These are phyloP conservation scores for Lolium rigidum DNA, from an alignment of 176 grass and related monocot genomes.

Conservation along the genomic window DNA sequence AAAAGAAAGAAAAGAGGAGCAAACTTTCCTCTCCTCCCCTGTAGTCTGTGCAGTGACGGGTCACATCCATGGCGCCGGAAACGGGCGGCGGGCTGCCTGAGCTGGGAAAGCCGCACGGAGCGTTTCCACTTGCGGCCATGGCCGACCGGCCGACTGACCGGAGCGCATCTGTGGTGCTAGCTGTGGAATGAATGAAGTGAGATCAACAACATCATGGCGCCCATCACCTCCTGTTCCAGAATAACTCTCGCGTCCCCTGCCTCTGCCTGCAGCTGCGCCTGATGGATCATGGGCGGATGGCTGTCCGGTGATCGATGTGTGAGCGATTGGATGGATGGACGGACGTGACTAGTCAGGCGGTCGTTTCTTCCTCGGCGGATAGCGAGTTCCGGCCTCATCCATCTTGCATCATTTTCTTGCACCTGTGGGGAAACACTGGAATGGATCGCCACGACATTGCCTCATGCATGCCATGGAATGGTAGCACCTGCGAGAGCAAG, in stretches of 20 bases:
- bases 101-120: conserved; percentile 19
- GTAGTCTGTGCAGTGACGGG: not conserved
- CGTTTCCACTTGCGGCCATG: conserved; percentile 12
- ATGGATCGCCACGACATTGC: not conserved
- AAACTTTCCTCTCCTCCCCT: not conserved
- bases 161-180: not conserved
- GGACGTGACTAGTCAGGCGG: not conserved
- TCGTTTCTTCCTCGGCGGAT: conserved; percentile 7
- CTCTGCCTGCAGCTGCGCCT: not conserved
- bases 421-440: not conserved
- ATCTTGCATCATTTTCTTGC: not conserved
- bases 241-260: not conserved
- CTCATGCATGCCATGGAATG: not conserved
- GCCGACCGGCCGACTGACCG: not conserved
- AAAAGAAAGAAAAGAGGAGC: not conserved
- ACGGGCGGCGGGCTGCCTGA: conserved; percentile 18
- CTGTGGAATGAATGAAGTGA: not conserved
- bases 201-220: conserved; percentile 28
- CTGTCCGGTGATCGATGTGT: not conserved
- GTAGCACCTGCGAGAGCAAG: not conserved
- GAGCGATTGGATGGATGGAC: not conserved
- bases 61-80: not conserved
- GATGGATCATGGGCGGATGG: not conserved
- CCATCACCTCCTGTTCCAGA: conserved; percentile 30
- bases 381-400: not conserved